These are phyloP conservation scores for Collybia nuda DNA, from an alignment of 768 basidiomycete species.

Conservation along the genomic window DNA sequence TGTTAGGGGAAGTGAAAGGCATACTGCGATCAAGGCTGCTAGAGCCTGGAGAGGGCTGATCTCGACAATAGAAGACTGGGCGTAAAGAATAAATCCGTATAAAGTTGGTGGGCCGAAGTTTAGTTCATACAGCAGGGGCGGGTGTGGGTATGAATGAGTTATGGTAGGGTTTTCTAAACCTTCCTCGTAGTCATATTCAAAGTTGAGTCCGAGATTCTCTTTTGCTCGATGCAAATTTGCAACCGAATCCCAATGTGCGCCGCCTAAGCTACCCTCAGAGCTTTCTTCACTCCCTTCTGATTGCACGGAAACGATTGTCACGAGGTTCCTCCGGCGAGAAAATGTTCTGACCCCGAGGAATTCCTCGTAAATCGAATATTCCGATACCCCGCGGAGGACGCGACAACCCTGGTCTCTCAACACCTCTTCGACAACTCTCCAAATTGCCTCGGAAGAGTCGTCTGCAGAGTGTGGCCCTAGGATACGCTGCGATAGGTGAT, in stretches of 20 bases:
- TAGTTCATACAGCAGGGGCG: neutral
- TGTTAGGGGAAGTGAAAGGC: slow-evolving; percentile 32
- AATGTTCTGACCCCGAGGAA: slow-evolving; percentile 2
- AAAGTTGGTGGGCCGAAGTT: no score
- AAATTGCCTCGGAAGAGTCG: slow-evolving; percentile 30
- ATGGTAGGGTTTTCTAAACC: slow-evolving; percentile 14
- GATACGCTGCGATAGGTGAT: slow-evolving; percentile 30
- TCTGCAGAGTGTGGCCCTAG: slow-evolving; percentile 7
- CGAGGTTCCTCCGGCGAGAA: neutral
- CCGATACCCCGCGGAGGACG: slow-evolving; percentile 16
- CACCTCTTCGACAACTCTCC: slow-evolving; percentile 39
- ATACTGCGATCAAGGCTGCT: slow-evolving; percentile 22
- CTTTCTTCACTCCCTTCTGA: neutral
- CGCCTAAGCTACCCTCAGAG: slow-evolving; percentile 4
- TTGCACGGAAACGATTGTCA: no score
- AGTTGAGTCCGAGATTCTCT: slow-evolving; percentile 30
- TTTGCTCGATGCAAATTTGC: slow-evolving; percentile 22
- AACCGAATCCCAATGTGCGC: neutral
- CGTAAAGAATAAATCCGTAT: no score
- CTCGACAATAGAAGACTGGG: no score
- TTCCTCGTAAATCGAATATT: no score
- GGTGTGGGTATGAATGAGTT: neutral
- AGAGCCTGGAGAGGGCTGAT: slow-evolving; percentile 14
- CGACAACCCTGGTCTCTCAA: slow-evolving; percentile 46
- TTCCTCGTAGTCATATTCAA: slow-evolving; percentile 20